Conservation (phyloP, 2,329 filamentous ascomycete genomes). For the Bipolaris sorokiniana region DNA sequence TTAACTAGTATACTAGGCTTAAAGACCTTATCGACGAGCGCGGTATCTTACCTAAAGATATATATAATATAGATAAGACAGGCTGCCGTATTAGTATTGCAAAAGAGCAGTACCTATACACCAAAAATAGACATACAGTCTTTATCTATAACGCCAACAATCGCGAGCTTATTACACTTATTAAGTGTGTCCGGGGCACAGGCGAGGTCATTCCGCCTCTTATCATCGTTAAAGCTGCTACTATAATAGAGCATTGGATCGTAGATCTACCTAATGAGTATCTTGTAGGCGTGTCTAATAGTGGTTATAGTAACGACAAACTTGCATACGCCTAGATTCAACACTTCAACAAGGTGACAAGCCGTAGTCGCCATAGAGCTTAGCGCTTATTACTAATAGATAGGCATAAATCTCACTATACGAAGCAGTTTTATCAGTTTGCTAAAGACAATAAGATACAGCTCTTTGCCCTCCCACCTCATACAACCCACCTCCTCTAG, state of each 20-base stretch:
- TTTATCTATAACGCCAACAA: neutral
- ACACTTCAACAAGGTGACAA: no score
- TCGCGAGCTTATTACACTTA: neutral
- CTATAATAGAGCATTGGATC: neutral
- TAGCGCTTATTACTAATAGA: no score
- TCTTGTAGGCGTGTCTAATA: no score
- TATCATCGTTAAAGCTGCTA: neutral
- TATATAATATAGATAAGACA: neutral
- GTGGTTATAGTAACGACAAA: no score
- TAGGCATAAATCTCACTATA: no score
- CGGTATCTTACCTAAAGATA: constrained; percentile 1
- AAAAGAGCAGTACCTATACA: constrained; percentile 1
- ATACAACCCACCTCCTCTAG: neutral
- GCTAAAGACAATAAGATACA: constrained; percentile 1
- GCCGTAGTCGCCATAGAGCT: no score
- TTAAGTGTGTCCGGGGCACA: neutral
- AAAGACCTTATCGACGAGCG: neutral
- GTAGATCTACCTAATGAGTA: neutral
- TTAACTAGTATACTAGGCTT: no score
- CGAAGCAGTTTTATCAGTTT: no score
- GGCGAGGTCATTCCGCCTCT: neutral
- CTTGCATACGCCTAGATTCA: no score
- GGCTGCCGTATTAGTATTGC: neutral
- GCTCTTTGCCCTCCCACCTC: neutral
- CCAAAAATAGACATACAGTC: neutral